A percentile compares a stretch with the other conserved stretches of the same genome.
Conservation (phyloP, 2,329 filamentous ascomycete species). For the Talaromyces sp. region DNA sequence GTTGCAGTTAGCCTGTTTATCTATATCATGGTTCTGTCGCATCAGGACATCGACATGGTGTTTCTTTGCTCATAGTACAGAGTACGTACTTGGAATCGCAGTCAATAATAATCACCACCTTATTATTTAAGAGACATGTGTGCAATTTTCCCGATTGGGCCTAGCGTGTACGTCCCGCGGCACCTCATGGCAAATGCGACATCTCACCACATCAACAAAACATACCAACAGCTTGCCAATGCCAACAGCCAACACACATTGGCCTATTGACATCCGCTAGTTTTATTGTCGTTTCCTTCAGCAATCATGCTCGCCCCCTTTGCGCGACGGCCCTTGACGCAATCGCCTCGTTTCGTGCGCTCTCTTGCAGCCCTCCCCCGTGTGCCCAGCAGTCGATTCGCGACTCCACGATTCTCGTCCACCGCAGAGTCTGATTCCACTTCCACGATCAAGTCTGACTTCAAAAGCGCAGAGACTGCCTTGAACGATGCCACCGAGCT, state of each 20-base stretch:
- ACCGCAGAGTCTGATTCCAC: not conserved
- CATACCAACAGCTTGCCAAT: not conserved
- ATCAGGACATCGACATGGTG: no score
- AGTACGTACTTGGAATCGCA: no score
- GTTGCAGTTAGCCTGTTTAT: not conserved
- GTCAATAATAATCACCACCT: no score
- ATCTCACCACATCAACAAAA: not conserved
- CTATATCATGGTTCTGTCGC: no score
- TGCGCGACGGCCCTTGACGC: not conserved
- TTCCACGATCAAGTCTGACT: not conserved
- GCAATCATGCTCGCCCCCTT: not conserved
- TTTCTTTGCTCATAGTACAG: no score
- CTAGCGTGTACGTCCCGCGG: not conserved
- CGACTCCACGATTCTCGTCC: not conserved
- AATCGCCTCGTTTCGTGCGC: not conserved
- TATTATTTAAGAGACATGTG: not conserved
- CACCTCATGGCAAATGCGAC: not conserved
- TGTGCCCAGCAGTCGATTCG: no score
- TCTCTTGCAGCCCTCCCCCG: not conserved
- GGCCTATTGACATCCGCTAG: not conserved
- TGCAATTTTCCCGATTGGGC: not conserved
- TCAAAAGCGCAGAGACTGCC: not conserved
- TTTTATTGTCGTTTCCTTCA: not conserved
- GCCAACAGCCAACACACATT: not conserved
- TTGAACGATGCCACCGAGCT: no score